Evolutionary conservation across 1,284 basidiomycete species (phyloP).

Genomic region (Puccinia triticina): DNA sequence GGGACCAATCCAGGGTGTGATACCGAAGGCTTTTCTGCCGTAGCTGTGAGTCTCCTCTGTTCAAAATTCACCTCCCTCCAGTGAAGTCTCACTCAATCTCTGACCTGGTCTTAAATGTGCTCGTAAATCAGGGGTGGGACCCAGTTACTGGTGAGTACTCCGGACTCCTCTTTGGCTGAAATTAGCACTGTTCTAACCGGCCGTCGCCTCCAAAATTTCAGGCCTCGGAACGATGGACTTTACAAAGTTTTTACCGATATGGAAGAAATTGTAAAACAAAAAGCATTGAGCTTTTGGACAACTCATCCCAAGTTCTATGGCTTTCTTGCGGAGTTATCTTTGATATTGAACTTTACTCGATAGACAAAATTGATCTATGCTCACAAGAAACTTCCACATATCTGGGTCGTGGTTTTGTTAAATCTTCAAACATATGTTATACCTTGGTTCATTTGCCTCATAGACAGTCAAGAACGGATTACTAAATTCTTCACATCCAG

Average conservation of each 20-base stretch:
- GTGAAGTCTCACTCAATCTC: neutral
- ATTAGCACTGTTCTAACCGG: neutral
- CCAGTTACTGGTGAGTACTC: slow-evolving; percentile 52
- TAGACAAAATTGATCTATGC: too few relatives aligned
- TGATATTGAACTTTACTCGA: too few relatives aligned
- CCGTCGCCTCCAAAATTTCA: neutral
- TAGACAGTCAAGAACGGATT: too few relatives aligned
- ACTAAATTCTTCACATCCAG: too few relatives aligned
- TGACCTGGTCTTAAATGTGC: neutral
- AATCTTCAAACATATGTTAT: too few relatives aligned
- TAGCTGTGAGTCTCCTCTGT: slow-evolving; percentile 55
- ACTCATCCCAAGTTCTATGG: too few relatives aligned
- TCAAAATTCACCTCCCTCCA: neutral
- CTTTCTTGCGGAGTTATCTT: too few relatives aligned
- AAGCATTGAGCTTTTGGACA: neutral
- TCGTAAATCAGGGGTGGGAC: slow-evolving; percentile 52
- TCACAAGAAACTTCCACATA: too few relatives aligned
- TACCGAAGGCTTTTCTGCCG: slow-evolving; percentile 62
- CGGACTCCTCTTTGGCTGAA: too few relatives aligned
- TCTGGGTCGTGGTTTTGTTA: too few relatives aligned
- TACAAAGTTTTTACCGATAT: slow-evolving; percentile 30
- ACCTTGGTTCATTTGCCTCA: too few relatives aligned
- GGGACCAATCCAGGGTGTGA: slow-evolving; percentile 67
- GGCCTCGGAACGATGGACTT: slow-evolving; percentile 44
- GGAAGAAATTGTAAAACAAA: neutral